Percentiles rank a stretch among this genome's conserved stretches.
Conservation (phyloP, 257 asterid genomes). For the Solanum gandarillasii region DNA sequence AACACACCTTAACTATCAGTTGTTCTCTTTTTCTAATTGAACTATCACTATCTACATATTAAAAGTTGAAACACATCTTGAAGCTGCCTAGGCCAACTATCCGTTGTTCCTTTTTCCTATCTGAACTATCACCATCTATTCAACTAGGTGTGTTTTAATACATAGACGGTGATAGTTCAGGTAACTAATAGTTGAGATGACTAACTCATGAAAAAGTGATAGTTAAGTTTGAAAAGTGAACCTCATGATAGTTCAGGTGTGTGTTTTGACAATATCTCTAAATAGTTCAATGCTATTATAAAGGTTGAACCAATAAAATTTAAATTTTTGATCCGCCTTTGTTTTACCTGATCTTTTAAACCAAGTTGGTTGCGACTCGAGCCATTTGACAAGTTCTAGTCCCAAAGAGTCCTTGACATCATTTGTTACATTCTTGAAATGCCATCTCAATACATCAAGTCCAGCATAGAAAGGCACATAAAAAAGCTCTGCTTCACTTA, state of each 20-base stretch:
- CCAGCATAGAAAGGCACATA: conserved; percentile 68
- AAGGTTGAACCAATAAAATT: background rate
- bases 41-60: background rate
- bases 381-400: conserved; percentile 39
- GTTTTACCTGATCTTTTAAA: conserved; percentile 22
- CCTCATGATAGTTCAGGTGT: background rate
- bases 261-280: background rate
- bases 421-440: conserved; percentile 46
- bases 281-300: background rate
- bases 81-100: background rate
- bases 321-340: background rate
- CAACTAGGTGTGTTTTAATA: background rate
- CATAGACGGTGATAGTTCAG: background rate
- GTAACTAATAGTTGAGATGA: background rate
- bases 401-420: conserved; percentile 42
- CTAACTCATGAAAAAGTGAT: background rate
- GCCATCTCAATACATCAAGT: conserved; percentile 67
- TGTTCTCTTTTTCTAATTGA: background rate
- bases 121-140: background rate
- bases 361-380: conserved; percentile 43
- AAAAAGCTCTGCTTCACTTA: conserved; percentile 34
- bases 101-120: background rate
- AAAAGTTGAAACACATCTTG: background rate
- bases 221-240: background rate
- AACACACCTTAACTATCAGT: background rate